phyloP scores from a whole-genome alignment of 2,329 filamentous ascomycete species.

The Monascus ruber region DNA sequence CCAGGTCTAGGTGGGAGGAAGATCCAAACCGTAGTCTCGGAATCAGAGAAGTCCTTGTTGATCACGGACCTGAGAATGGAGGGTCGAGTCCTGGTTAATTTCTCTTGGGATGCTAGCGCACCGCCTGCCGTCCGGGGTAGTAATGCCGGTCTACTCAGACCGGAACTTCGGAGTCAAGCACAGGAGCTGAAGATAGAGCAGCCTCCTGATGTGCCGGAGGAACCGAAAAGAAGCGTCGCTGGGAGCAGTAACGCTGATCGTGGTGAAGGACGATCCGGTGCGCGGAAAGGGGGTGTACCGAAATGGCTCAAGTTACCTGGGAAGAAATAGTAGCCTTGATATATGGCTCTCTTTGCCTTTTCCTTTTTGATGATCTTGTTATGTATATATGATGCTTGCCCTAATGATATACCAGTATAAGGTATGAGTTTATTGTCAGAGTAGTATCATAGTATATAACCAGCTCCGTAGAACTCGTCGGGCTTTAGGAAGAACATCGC shows the following conservation, averaged over 20 bases:
- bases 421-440: no score
- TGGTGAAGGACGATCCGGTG: constrained; percentile 19
- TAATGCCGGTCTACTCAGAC: constrained; percentile 46
- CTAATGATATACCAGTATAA: not conserved
- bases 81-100: constrained; percentile 61
- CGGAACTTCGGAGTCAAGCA: constrained; percentile 51
- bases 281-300: constrained; percentile 38
- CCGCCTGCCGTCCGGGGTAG: constrained; percentile 42
- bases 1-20: constrained; percentile 7
- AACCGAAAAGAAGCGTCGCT: constrained; percentile 24
- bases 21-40: constrained; percentile 22
- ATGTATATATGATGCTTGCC: not conserved
- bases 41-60: constrained; percentile 41
- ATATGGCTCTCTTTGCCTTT: no score
- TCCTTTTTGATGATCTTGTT: not conserved
- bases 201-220: constrained; percentile 40
- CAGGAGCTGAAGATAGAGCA: constrained; percentile 47
- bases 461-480: no score
- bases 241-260: constrained; percentile 13
- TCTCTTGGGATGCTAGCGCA: constrained; percentile 60
- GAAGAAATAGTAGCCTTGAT: constrained; percentile 48
- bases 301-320: constrained; percentile 63
- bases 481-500: no score
- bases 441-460: no score
- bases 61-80: constrained; percentile 62